Conservation (phyloP, 352 stramenopile genomes). For the Phytophthora cajani region DNA sequence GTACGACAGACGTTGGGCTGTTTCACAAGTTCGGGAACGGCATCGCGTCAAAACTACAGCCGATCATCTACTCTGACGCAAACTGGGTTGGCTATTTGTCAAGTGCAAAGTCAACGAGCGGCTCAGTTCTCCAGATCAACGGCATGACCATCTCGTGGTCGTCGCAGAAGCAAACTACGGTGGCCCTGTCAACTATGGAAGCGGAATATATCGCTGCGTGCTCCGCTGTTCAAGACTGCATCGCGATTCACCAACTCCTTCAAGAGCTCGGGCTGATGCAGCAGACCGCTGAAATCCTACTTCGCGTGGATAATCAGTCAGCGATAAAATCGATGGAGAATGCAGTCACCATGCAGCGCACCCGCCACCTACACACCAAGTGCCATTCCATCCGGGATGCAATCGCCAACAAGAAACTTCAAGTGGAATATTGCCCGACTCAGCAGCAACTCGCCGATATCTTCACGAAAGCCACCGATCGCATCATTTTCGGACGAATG, state of each 20-base stretch:
- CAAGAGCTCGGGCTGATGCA: conserved; percentile 1
- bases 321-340: conserved; percentile 22
- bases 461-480: conserved; percentile 17
- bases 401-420: conserved; percentile 10
- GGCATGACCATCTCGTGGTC: conserved; percentile 16
- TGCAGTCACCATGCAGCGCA: conserved; percentile 8
- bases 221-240: conserved; percentile 20
- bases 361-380: conserved; percentile 8
- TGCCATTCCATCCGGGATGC: conserved; percentile 19
- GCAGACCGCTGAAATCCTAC: neutral
- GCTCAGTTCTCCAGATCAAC: conserved; percentile 15
- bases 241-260: conserved; percentile 15
- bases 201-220: conserved; percentile 20
- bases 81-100: conserved; percentile 18
- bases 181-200: conserved; percentile 19
- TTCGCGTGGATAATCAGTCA: conserved; percentile 18
- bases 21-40: conserved; percentile 8
- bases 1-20: neutral
- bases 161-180: conserved; percentile 12
- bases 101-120: conserved; percentile 16
- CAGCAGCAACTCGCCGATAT: conserved; percentile 19
- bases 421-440: conserved; percentile 17
- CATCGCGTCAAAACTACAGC: neutral
- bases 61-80: conserved; percentile 11
- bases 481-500: neutral